Evolutionary conservation across 495 filamentous ascomycete species (phyloP).

Genomic region (Pseudevernia furfuracea): DNA sequence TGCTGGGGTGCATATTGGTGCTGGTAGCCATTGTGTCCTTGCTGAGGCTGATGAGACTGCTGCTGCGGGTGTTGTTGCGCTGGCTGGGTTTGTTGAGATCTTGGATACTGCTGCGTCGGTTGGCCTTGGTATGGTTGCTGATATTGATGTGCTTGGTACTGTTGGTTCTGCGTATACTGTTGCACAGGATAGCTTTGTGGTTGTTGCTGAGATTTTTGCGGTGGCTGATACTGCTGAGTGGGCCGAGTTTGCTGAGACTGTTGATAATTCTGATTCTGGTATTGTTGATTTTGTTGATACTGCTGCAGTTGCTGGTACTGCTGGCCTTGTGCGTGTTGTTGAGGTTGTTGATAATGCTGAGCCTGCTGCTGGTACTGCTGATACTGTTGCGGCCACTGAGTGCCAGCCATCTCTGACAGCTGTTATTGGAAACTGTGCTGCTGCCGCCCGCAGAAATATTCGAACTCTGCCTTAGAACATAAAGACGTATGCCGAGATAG

Average conservation of each 20-base stretch:
- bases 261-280: constrained; percentile 16
- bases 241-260: constrained; percentile 17
- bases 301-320: constrained; percentile 24
- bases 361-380: constrained; percentile 22
- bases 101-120: constrained; percentile 14
- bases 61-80: constrained; percentile 21
- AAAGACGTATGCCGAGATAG: not conserved
- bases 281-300: constrained; percentile 18
- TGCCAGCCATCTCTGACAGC: not conserved
- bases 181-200: too few relatives aligned
- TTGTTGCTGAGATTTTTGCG: constrained; percentile 12
- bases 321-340: constrained; percentile 15
- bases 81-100: constrained; percentile 9
- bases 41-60: constrained; percentile 25
- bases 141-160: constrained; percentile 28
- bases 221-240: constrained; percentile 12
- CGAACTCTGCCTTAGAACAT: not conserved
- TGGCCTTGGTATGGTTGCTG: constrained; percentile 23
- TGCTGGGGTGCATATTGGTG: constrained; percentile 64
- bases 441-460: not conserved
- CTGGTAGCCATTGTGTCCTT: constrained; percentile 38
- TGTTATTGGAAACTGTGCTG: not conserved
- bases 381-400: constrained; percentile 17
- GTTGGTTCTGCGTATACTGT: constrained; percentile 21
- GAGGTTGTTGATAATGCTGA: constrained; percentile 9